Evolutionary conservation across 306 rosid genomes (phyloP).

Genomic region (Prunus kanzakura): DNA sequence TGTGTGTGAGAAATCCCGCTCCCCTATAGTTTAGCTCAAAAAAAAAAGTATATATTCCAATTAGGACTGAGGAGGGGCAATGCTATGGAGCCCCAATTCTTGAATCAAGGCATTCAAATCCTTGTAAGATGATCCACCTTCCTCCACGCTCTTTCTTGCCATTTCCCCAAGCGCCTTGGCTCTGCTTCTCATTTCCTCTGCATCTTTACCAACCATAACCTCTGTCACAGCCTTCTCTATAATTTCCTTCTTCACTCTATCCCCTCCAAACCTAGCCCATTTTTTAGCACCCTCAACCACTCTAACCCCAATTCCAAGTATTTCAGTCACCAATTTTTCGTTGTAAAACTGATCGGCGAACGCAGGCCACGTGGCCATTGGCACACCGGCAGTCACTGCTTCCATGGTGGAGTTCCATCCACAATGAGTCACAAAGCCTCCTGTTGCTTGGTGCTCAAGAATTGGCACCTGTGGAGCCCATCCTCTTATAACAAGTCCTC

Average conservation of each 20-base stretch:
- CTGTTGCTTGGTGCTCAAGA: slow-evolving; percentile 31
- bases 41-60: too few relatives aligned
- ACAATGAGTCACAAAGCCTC: slow-evolving; percentile 39
- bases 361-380: slow-evolving; percentile 43
- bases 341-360: slow-evolving; percentile 30
- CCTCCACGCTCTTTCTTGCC: slow-evolving; percentile 15
- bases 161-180: slow-evolving; percentile 8
- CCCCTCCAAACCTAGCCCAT: neutral
- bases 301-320: slow-evolving; percentile 28
- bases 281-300: neutral
- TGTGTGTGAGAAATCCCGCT: too few relatives aligned
- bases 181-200: slow-evolving; percentile 20
- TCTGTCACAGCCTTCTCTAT: slow-evolving; percentile 9
- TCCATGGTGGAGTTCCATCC: slow-evolving; percentile 45
- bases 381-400: slow-evolving; percentile 28
- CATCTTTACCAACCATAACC: slow-evolving; percentile 17
- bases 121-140: slow-evolving; percentile 22
- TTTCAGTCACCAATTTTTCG: slow-evolving; percentile 33
- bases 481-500: slow-evolving; percentile 26
- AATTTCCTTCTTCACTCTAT: neutral
- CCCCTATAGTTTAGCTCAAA: too few relatives aligned
- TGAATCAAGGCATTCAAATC: slow-evolving; percentile 14
- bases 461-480: slow-evolving; percentile 43
- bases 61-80: neutral
- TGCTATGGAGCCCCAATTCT: neutral